Evolutionary conservation across 768 basidiomycete genomes (phyloP).

Genomic region (Xerocomellus amylosporus): DNA sequence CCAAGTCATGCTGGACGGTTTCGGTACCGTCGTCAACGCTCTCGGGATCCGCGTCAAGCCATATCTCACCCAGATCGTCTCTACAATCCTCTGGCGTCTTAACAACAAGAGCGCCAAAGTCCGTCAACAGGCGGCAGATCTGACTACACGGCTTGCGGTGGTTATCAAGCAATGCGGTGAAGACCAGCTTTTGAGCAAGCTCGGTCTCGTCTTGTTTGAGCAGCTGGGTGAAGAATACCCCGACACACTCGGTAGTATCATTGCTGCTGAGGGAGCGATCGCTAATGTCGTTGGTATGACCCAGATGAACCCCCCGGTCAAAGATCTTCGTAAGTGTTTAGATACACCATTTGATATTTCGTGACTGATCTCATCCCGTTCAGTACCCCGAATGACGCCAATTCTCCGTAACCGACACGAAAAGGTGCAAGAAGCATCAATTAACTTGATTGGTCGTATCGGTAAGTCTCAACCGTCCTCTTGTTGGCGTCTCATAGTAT

Average conservation of each 20-base stretch:
- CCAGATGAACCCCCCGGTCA: slow-evolving; percentile 99
- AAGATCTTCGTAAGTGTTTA: slow-evolving; percentile 84
- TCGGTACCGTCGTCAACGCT: slow-evolving; percentile 96
- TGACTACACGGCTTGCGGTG: slow-evolving; percentile 91
- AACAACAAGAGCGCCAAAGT: slow-evolving; percentile 99
- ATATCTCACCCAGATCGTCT: slow-evolving; percentile 97
- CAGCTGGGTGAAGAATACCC: slow-evolving; percentile 99
- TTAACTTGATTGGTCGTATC: slow-evolving; percentile 99
- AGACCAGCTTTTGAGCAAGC: slow-evolving; percentile 91
- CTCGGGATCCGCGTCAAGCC: slow-evolving; percentile 96
- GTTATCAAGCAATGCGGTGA: slow-evolving; percentile 99
- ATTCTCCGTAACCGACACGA: slow-evolving; percentile 98
- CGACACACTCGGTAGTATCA: slow-evolving; percentile 98
- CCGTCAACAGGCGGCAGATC: slow-evolving; percentile 97
- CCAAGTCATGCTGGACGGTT: slow-evolving; percentile 98
- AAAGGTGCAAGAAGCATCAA: slow-evolving; percentile 98
- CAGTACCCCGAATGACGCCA: slow-evolving; percentile 99
- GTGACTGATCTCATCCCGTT: slow-evolving; percentile 3
- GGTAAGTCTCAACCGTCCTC: slow-evolving; percentile 33
- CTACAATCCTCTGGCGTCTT: slow-evolving; percentile 97
- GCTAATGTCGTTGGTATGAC: slow-evolving; percentile 99
- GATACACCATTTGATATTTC: not conserved
- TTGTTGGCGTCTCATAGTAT: not conserved
- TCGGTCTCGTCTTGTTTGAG: slow-evolving; percentile 95
- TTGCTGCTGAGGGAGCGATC: slow-evolving; percentile 97